Evolutionary conservation across 164 flowering plant species (phyloP).

Genomic region (Magnolia sinica): DNA sequence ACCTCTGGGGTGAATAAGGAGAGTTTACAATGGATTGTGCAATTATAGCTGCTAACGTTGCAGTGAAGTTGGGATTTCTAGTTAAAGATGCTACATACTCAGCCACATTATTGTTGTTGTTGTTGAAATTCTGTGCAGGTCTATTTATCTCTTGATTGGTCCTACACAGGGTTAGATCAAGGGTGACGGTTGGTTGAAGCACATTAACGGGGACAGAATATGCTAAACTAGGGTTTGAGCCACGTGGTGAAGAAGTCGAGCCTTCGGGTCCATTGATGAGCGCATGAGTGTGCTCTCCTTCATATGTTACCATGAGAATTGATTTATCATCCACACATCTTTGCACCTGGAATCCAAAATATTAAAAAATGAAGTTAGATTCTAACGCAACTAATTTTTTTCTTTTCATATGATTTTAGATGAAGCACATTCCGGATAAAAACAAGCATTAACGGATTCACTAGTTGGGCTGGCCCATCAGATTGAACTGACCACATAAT

Average conservation of each 20-base stretch:
- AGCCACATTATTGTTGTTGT: conserved; percentile 9
- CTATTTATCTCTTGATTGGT: not conserved
- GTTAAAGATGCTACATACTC: conserved; percentile 36
- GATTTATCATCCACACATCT: conserved; percentile 38
- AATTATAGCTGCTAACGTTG: conserved; percentile 42
- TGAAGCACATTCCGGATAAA: too few relatives aligned
- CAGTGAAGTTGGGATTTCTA: conserved; percentile 38
- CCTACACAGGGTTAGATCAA: conserved; percentile 25
- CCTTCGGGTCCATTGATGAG: not conserved
- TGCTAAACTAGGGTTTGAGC: not conserved
- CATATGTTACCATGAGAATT: conserved; percentile 47
- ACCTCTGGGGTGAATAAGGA: not conserved
- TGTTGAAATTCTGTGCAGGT: not conserved
- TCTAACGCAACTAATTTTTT: too few relatives aligned
- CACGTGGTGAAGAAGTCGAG: conserved; percentile 3
- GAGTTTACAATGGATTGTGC: conserved; percentile 18
- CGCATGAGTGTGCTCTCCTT: conserved; percentile 57
- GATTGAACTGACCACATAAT: too few relatives aligned
- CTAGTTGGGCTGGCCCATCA: too few relatives aligned
- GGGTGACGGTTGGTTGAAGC: conserved; percentile 11
- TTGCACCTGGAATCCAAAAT: conserved; percentile 41
- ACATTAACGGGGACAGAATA: conserved; percentile 5
- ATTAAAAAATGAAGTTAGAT: not conserved
- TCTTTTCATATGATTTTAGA: too few relatives aligned
- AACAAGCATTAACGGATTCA: too few relatives aligned